Conservation (phyloP, 139 green algal genomes). For the Volvox reticuliferus region DNA sequence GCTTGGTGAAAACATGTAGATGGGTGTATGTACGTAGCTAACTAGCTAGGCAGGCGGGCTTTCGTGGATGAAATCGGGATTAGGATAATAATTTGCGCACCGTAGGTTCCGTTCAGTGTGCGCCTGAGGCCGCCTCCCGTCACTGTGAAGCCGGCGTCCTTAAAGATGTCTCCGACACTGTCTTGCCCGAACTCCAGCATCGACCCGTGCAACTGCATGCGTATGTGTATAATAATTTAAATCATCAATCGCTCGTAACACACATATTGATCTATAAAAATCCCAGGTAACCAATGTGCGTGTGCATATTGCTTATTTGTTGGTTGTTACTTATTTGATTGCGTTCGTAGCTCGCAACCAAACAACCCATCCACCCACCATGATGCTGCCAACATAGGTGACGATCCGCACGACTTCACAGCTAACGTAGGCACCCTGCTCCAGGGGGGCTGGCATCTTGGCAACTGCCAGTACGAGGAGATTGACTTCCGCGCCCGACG, state of each 20-base stretch:
- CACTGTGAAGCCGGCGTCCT: not conserved
- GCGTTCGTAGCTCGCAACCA: no score
- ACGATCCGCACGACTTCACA: not conserved
- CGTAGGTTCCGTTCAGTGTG: not conserved
- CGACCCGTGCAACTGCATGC: constrained; percentile 1
- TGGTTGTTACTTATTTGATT: no score
- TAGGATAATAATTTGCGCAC: no score
- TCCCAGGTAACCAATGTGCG: no score
- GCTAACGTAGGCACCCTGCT: not conserved
- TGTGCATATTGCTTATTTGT: no score
- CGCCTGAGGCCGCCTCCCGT: not conserved
- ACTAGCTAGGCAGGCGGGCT: no score
- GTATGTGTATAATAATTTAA: not conserved
- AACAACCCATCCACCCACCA: not conserved
- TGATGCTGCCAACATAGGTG: constrained; percentile 6
- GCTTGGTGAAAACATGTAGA: no score
- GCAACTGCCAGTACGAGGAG: not conserved
- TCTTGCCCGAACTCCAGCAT: constrained; percentile 6
- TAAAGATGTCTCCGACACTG: constrained; percentile 1
- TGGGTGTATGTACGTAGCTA: no score
- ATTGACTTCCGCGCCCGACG: not conserved
- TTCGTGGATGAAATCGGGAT: no score
- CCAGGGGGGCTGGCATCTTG: constrained; percentile 6
- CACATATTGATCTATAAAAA: no score
- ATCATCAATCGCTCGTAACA: no score